Evolutionary conservation across 2,329 filamentous ascomycete species (phyloP).

Genomic region (Elsinoe ampelina): DNA sequence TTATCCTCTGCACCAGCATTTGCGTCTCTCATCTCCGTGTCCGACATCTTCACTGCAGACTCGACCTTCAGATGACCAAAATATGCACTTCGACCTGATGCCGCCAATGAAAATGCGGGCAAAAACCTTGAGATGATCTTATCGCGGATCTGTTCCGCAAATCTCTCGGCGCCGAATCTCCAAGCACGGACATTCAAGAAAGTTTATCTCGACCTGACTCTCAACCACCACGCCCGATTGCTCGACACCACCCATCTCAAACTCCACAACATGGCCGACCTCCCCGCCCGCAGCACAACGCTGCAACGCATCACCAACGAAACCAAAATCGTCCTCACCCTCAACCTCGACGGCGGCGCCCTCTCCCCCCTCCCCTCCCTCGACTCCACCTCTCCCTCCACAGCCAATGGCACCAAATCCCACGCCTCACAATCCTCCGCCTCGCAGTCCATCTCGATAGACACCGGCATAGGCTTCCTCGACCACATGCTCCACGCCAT

Average conservation of each 20-base stretch:
- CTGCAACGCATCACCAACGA: slow-evolving; percentile 92
- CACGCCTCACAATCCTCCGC: slow-evolving; percentile 81
- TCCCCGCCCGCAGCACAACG: slow-evolving; percentile 55
- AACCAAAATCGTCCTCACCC: slow-evolving; percentile 86
- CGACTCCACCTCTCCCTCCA: slow-evolving; percentile 46
- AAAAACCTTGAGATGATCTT: slow-evolving; percentile 19
- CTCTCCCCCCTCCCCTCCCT: slow-evolving; percentile 27
- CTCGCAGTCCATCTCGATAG: slow-evolving; percentile 75
- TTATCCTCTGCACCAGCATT: slow-evolving; percentile 40
- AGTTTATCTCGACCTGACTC: not conserved
- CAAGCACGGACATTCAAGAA: slow-evolving; percentile 4
- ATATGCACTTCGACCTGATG: not conserved
- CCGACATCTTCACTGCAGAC: slow-evolving; percentile 1
- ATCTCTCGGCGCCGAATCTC: slow-evolving; percentile 13
- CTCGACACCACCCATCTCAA: not conserved
- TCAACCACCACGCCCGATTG: not conserved
- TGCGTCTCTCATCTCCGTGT: slow-evolving; percentile 29
- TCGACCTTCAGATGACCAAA: slow-evolving; percentile 4
- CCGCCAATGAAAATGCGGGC: slow-evolving; percentile 7
- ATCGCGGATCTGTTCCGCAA: slow-evolving; percentile 18
- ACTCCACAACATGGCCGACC: not conserved
- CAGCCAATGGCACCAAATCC: slow-evolving; percentile 41
- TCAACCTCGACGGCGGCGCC: slow-evolving; percentile 85
- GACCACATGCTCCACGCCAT: slow-evolving; percentile 98
- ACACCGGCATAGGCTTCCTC: slow-evolving; percentile 93